A percentile compares a stretch with the other conserved stretches of the same genome.
Evolutionary conservation across 78 protist genomes (phyloP).

Genomic region (Trichosphaerium sp.): DNA sequence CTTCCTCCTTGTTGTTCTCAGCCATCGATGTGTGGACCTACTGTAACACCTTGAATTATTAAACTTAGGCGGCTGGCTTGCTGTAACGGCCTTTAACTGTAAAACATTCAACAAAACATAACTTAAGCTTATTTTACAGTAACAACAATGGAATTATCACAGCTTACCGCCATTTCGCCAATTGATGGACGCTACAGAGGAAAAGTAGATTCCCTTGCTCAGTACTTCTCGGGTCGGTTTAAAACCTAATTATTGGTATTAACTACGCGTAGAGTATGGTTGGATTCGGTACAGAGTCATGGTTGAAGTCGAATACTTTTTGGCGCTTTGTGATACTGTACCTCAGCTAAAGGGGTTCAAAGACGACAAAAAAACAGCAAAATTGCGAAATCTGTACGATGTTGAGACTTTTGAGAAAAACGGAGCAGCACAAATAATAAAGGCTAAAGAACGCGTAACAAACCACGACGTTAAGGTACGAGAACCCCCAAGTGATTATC

Average conservation of each 20-base stretch:
- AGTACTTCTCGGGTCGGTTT: background rate
- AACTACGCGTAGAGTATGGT: slow-evolving; percentile 32
- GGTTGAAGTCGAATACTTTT: slow-evolving; percentile 37
- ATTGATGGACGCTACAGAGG: slow-evolving; percentile 47
- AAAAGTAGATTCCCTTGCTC: too few species aligned
- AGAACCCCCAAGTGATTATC: background rate
- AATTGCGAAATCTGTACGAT: slow-evolving; percentile 9
- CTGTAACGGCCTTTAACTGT: too few species aligned
- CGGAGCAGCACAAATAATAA: slow-evolving; percentile 44
- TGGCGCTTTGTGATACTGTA: slow-evolving; percentile 12
- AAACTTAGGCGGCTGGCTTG: too few species aligned
- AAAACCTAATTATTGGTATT: slow-evolving; percentile 23
- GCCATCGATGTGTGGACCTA: too few species aligned
- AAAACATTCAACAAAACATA: too few species aligned
- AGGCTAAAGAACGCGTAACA: slow-evolving; percentile 63
- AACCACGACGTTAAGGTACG: slow-evolving; percentile 73
- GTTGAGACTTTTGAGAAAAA: slow-evolving; percentile 7
- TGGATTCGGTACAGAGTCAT: slow-evolving; percentile 46
- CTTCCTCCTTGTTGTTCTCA: too few species aligned
- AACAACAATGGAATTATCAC: background rate
- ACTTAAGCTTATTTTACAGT: too few species aligned
- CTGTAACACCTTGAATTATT: too few species aligned
- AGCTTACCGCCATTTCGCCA: slow-evolving; percentile 42
- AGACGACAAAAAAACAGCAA: background rate
- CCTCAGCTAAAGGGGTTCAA: slow-evolving; percentile 5